Conservation (phyloP, 495 filamentous ascomycete genomes). For the Pyronema domesticum region DNA sequence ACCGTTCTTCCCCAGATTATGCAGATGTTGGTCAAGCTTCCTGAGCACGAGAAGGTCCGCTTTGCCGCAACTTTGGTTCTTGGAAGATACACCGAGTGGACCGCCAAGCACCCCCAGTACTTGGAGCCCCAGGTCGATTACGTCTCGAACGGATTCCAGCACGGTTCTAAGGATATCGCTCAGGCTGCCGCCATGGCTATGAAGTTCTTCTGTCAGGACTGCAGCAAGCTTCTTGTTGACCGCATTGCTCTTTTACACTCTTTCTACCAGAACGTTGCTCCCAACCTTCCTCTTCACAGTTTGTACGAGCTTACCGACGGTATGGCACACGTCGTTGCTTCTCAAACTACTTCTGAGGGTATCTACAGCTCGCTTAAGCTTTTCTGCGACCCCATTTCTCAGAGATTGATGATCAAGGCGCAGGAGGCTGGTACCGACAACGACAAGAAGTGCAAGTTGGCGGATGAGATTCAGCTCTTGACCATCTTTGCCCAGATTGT, state of each 20-base stretch:
- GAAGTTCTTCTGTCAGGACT: constrained; percentile 92
- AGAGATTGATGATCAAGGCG: constrained; percentile 68
- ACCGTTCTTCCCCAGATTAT: constrained; percentile 77
- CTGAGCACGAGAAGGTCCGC: constrained; percentile 83
- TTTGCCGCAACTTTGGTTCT: constrained; percentile 96
- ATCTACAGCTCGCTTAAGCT: constrained; percentile 70
- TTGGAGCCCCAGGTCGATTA: constrained; percentile 83
- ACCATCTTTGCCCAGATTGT: constrained; percentile 65
- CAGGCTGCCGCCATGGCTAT: constrained; percentile 83
- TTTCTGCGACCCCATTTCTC: constrained; percentile 84
- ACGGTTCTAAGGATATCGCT: constrained; percentile 68
- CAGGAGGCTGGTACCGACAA: constrained; percentile 61
- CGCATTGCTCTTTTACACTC: constrained; percentile 69
- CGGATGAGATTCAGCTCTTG: constrained; percentile 69
- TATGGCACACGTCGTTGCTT: constrained; percentile 74
- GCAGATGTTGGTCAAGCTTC: constrained; percentile 79
- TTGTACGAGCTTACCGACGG: constrained; percentile 94
- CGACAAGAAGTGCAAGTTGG: constrained; percentile 59
- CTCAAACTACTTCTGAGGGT: constrained; percentile 53
- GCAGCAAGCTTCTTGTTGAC: constrained; percentile 60
- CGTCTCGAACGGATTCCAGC: constrained; percentile 77
- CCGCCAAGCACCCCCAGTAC: constrained; percentile 77
- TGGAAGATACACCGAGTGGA: constrained; percentile 96
- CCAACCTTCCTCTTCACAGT: constrained; percentile 63
- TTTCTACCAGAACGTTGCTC: constrained; percentile 77